These are phyloP conservation scores for Magnolia kwangsiensis DNA, from an alignment of 164 flowering plant genomes.

Conservation along the genomic window DNA sequence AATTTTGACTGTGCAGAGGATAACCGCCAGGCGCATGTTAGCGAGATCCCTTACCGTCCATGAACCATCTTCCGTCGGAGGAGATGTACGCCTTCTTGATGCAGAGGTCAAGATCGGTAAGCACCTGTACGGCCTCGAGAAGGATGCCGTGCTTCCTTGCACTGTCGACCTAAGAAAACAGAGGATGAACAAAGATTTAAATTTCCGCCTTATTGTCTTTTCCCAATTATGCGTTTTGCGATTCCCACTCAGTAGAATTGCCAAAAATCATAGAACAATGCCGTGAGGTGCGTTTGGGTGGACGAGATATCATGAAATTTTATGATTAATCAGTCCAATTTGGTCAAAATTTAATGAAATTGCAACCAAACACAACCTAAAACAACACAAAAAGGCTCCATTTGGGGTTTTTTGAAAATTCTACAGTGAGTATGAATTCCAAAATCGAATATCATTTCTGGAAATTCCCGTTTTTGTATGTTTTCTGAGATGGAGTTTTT, in stretches of 20 bases:
- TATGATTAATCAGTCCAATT: too few relatives aligned
- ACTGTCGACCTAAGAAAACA: slow-evolving; percentile 65
- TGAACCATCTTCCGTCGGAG: slow-evolving; percentile 95
- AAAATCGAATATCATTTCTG: too few relatives aligned
- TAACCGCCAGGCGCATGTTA: slow-evolving; percentile 2
- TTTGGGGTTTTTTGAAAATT: too few relatives aligned
- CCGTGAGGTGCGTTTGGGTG: too few relatives aligned
- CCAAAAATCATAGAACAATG: too few relatives aligned
- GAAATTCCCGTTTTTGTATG: neutral
- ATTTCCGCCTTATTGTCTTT: neutral
- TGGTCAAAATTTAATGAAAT: too few relatives aligned
- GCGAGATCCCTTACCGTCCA: slow-evolving; percentile 67
- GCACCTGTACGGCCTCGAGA: slow-evolving; percentile 81
- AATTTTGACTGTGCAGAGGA: neutral
- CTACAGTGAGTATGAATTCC: neutral
- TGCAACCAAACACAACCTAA: too few relatives aligned
- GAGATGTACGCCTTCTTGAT: slow-evolving; percentile 82
- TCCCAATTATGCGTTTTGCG: neutral
- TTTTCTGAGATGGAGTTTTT: slow-evolving; percentile 4
- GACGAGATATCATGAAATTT: too few relatives aligned
- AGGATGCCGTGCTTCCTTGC: slow-evolving; percentile 77
- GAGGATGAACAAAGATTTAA: neutral
- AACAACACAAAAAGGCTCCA: too few relatives aligned
- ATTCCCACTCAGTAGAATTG: too few relatives aligned
- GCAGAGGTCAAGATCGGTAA: slow-evolving; percentile 78